Conservation (phyloP, 176 grass and related monocot genomes). For the Triticum dicoccoides region DNA sequence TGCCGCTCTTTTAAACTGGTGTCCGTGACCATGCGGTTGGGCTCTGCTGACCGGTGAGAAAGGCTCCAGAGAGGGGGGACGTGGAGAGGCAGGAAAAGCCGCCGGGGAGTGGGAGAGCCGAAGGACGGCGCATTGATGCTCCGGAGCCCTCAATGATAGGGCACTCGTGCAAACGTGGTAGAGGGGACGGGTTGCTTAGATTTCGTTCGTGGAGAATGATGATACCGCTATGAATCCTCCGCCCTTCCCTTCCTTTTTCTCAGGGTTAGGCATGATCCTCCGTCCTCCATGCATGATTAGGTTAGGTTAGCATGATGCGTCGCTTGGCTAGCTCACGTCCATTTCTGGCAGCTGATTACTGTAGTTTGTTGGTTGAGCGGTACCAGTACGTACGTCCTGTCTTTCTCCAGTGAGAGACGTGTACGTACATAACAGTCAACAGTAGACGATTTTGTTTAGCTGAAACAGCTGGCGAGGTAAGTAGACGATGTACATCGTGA, state of each 20-base stretch:
- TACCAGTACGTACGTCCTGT: background rate
- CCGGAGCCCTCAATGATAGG: conserved; percentile 39
- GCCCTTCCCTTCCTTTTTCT: background rate
- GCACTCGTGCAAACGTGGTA: conserved; percentile 30
- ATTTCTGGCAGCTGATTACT: conserved; percentile 1
- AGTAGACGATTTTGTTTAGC: background rate
- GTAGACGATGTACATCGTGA: background rate
- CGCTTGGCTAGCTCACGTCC: background rate
- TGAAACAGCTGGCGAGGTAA: background rate
- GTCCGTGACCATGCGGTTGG: background rate
- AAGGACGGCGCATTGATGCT: conserved; percentile 15
- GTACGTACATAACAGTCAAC: background rate
- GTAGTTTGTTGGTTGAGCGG: background rate
- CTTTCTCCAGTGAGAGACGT: background rate
- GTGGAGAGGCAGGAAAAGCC: background rate
- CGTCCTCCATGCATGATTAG: background rate
- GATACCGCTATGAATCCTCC: background rate
- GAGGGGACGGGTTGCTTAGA: background rate
- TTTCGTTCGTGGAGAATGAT: background rate
- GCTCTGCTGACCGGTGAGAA: background rate
- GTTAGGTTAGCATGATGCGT: background rate
- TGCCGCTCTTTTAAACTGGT: background rate
- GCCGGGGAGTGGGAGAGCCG: background rate
- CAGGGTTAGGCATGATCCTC: background rate
- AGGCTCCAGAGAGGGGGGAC: background rate